Evolutionary conservation across 805 yeast genomes (phyloP).

Genomic region (Metschnikowia picachoensis): DNA sequence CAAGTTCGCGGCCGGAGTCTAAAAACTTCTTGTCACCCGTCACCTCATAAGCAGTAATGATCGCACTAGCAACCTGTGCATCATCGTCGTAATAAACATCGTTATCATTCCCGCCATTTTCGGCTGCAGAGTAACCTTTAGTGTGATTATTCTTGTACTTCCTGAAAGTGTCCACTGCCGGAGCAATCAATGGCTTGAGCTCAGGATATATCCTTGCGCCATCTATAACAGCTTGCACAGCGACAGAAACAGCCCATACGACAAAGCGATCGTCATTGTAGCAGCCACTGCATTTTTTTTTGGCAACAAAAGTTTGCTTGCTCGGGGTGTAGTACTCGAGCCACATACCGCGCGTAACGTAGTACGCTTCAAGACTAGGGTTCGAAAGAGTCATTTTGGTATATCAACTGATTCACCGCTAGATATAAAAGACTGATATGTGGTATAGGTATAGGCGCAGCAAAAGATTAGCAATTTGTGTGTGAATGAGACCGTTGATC

Average conservation of each 20-base stretch:
- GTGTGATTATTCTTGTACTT: slow-evolving; percentile 47
- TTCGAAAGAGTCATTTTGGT: slow-evolving; percentile 24
- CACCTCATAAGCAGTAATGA: slow-evolving; percentile 64
- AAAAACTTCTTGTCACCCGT: slow-evolving; percentile 52
- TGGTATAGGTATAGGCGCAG: no score
- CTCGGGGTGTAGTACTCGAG: slow-evolving; percentile 36
- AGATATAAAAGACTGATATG: no score
- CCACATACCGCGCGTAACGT: slow-evolving; percentile 41
- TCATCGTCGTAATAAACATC: slow-evolving; percentile 74
- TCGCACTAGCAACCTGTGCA: slow-evolving; percentile 67
- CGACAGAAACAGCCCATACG: slow-evolving; percentile 68
- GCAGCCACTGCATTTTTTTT: slow-evolving; percentile 35
- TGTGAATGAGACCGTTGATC: no score
- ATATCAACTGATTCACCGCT: no score
- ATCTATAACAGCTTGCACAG: slow-evolving; percentile 63
- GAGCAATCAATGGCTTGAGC: slow-evolving; percentile 49
- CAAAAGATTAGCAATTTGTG: no score
- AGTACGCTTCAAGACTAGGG: slow-evolving; percentile 35
- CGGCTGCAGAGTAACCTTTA: slow-evolving; percentile 64
- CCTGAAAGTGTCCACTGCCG: slow-evolving; percentile 47
- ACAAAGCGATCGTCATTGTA: slow-evolving; percentile 51
- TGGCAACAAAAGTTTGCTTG: slow-evolving; percentile 38
- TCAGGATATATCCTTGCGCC: slow-evolving; percentile 54
- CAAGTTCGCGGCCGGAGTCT: slow-evolving; percentile 54
- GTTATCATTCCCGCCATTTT: slow-evolving; percentile 51